Evolutionary conservation across 2,329 filamentous ascomycete species (phyloP).

Genomic region (Celoporthe dispersa): DNA sequence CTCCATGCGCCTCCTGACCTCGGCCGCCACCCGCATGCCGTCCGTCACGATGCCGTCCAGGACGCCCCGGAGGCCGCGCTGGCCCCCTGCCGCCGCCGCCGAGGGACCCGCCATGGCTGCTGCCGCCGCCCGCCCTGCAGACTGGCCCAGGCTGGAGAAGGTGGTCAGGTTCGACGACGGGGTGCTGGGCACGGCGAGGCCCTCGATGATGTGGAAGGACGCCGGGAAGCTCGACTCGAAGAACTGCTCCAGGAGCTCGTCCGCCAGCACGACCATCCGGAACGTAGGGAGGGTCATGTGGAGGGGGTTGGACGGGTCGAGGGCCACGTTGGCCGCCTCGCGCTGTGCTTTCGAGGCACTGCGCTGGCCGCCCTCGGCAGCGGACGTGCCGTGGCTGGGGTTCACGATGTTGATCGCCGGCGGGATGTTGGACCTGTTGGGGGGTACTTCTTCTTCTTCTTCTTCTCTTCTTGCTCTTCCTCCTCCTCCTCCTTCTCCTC

Average conservation of each 20-base stretch:
- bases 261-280: slow-evolving; percentile 96
- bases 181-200: slow-evolving; percentile 45
- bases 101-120: slow-evolving; percentile 46
- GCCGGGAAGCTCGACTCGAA: slow-evolving; percentile 95
- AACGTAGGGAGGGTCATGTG: slow-evolving; percentile 97
- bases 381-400: slow-evolving; percentile 32
- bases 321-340: slow-evolving; percentile 82
- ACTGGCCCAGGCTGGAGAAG: slow-evolving; percentile 74
- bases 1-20: slow-evolving; percentile 91
- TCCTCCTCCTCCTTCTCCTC: slow-evolving; percentile 35
- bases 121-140: slow-evolving; percentile 48
- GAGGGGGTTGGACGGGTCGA: slow-evolving; percentile 90
- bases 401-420: slow-evolving; percentile 35
- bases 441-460: slow-evolving; percentile 33
- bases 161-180: slow-evolving; percentile 79
- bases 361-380: slow-evolving; percentile 39
- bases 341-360: slow-evolving; percentile 67
- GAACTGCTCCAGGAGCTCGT: slow-evolving; percentile 94
- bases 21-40: slow-evolving; percentile 92
- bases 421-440: slow-evolving; percentile 28
- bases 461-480: slow-evolving; percentile 36
- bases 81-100: slow-evolving; percentile 57
- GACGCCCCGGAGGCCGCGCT: slow-evolving; percentile 84
- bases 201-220: slow-evolving; percentile 86
- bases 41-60: slow-evolving; percentile 97